Percentiles rank a stretch among this genome's conserved stretches.
Evolutionary conservation across 202 grass and related monocot genomes (phyloP).

Genomic region (Hordeum pubiflorum): DNA sequence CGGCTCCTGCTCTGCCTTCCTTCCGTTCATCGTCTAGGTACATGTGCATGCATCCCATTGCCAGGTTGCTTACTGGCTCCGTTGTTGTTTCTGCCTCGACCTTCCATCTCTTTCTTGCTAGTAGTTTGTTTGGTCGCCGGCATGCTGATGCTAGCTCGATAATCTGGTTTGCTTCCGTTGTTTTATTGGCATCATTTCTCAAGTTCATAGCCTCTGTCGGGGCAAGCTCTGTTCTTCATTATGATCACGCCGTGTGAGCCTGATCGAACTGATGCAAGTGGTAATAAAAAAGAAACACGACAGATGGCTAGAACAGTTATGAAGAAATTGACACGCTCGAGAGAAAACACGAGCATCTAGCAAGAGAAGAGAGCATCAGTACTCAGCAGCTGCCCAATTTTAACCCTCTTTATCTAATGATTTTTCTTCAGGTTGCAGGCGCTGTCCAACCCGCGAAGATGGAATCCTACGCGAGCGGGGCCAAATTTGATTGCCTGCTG

Average conservation of each 20-base stretch:
- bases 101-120: too few species aligned
- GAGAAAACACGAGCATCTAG: not conserved
- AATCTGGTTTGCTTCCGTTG: too few species aligned
- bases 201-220: not conserved
- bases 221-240: not conserved
- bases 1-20: not conserved
- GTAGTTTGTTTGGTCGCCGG: too few species aligned
- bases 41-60: too few species aligned
- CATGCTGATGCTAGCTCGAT: too few species aligned
- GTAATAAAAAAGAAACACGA: not conserved
- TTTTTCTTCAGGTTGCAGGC: slow-evolving; percentile 11
- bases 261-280: not conserved
- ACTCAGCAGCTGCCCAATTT: not conserved
- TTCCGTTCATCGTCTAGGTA: not conserved
- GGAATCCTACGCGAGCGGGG: slow-evolving; percentile 36
- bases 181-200: not conserved
- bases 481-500: slow-evolving; percentile 78
- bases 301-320: not conserved
- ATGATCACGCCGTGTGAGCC: not conserved
- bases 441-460: slow-evolving; percentile 20
- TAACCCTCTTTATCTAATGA: not conserved
- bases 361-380: too few species aligned
- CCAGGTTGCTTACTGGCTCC: not conserved
- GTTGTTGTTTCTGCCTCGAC: not conserved
- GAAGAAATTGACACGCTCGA: not conserved